Evolutionary conservation across 2,329 filamentous ascomycete genomes (phyloP).

Genomic region (Botrytis elliptica): DNA sequence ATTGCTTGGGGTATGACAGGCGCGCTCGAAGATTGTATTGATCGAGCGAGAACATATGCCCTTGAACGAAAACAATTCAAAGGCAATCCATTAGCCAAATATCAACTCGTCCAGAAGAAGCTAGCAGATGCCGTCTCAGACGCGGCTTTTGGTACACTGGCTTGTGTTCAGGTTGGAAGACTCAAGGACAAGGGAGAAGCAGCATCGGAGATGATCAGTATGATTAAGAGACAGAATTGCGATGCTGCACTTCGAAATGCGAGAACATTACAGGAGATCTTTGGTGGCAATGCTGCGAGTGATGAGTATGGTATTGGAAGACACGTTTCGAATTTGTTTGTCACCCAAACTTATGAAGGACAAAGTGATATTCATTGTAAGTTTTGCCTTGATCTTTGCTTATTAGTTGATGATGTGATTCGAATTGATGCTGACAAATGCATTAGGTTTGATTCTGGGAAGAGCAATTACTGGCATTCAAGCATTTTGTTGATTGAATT

Average conservation of each 20-base stretch:
- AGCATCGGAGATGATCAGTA: conserved; percentile 90
- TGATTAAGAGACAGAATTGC: conserved; percentile 98
- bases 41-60: conserved; percentile 78
- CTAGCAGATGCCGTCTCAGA: conserved; percentile 89
- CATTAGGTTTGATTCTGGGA: conserved; percentile 63
- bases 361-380: conserved; percentile 87
- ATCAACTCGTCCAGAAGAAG: conserved; percentile 98
- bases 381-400: conserved; percentile 18
- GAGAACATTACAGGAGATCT: conserved; percentile 84
- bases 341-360: conserved; percentile 97
- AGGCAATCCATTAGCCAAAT: conserved; percentile 88
- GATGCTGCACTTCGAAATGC: conserved; percentile 81
- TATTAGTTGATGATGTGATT: background rate
- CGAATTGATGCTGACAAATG: conserved; percentile 34
- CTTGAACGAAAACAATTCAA: conserved; percentile 95
- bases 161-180: conserved; percentile 84
- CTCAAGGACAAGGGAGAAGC: conserved; percentile 89
- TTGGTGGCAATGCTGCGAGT: conserved; percentile 96
- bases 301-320: conserved; percentile 95
- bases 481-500: conserved; percentile 59
- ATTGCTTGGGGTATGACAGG: conserved; percentile 94
- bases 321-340: conserved; percentile 94
- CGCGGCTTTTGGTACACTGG: conserved; percentile 85
- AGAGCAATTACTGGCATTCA: conserved; percentile 72
- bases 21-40: conserved; percentile 87